These are phyloP conservation scores for Cucumis melo DNA, from an alignment of 306 rosid species.

Conservation along the genomic window DNA sequence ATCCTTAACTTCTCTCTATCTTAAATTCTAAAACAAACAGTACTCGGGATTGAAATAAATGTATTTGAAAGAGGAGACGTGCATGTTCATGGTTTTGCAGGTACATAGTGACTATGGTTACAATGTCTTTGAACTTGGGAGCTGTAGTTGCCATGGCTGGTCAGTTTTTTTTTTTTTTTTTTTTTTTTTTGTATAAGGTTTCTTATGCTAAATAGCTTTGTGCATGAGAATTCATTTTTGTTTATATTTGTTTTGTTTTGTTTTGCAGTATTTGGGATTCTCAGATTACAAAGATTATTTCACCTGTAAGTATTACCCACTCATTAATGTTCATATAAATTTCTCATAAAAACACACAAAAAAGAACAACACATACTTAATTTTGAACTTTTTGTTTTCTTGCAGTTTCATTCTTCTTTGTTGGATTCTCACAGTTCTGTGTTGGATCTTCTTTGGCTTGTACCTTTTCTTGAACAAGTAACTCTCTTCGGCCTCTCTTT, in stretches of 20 bases:
- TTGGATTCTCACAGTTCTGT: slow-evolving; percentile 48
- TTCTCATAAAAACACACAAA: background rate
- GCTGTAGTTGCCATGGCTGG: slow-evolving; percentile 44
- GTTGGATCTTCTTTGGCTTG: slow-evolving; percentile 57
- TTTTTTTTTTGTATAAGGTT: background rate
- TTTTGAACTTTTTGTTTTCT: background rate
- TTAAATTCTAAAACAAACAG: no score
- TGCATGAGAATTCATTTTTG: background rate
- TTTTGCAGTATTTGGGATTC: slow-evolving; percentile 40
- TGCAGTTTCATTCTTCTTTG: slow-evolving; percentile 43
- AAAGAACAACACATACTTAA: background rate
- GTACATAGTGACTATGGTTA: slow-evolving; percentile 30
- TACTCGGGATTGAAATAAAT: no score
- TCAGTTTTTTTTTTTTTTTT: background rate
- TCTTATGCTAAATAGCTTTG: background rate
- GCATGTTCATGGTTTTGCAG: slow-evolving; percentile 27
- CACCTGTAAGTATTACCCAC: slow-evolving; percentile 22
- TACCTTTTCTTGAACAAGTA: slow-evolving; percentile 54
- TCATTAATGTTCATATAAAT: background rate
- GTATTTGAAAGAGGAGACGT: background rate
- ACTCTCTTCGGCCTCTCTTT: background rate
- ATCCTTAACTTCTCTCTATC: background rate
- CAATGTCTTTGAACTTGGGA: slow-evolving; percentile 34
- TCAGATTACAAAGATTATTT: slow-evolving; percentile 27
- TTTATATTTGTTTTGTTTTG: background rate